Conservation (phyloP, 768 basidiomycete genomes). For the Psilocybe tampanensis region DNA sequence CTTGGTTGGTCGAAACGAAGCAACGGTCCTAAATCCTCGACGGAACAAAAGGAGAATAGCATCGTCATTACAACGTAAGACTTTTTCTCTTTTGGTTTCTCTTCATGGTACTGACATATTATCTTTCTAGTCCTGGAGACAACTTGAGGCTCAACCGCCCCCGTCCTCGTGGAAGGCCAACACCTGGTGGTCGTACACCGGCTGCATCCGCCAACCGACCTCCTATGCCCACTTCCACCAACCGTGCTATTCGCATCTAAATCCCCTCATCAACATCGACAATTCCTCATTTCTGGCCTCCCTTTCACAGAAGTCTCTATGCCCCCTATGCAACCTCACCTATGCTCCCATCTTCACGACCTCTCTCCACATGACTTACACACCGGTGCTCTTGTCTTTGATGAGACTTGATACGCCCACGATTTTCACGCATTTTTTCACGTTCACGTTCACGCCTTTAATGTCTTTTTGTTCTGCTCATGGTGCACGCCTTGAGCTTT, state of each 20-base stretch:
- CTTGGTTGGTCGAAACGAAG: constrained; percentile 70
- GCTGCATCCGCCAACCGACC: background rate
- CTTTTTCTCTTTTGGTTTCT: constrained; percentile 17
- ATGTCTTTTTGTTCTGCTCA: constrained; percentile 1
- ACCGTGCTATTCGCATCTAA: constrained; percentile 11
- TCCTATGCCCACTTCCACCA: background rate
- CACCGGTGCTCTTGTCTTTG: no score
- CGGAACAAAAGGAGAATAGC: constrained; percentile 7
- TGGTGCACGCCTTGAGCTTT: background rate
- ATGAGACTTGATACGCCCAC: background rate
- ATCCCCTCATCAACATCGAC: background rate
- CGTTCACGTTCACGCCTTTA: constrained; percentile 1
- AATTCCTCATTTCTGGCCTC: background rate
- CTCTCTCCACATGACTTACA: background rate
- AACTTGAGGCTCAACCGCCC: constrained; percentile 51
- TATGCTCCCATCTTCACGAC: background rate
- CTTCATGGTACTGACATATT: background rate
- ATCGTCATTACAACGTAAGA: constrained; percentile 55
- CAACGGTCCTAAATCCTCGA: constrained; percentile 29
- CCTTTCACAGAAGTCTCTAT: background rate
- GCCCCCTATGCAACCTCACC: background rate
- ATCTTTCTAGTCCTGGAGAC: constrained; percentile 43
- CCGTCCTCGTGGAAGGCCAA: constrained; percentile 50
- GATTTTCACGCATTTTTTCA: constrained; percentile 2
- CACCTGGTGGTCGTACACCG: constrained; percentile 26